Evolutionary conservation across 768 basidiomycete genomes (phyloP), one percentile per base, ranked within the genome.

Genomic region (Tubosaeta brunneosetosa): DNA sequence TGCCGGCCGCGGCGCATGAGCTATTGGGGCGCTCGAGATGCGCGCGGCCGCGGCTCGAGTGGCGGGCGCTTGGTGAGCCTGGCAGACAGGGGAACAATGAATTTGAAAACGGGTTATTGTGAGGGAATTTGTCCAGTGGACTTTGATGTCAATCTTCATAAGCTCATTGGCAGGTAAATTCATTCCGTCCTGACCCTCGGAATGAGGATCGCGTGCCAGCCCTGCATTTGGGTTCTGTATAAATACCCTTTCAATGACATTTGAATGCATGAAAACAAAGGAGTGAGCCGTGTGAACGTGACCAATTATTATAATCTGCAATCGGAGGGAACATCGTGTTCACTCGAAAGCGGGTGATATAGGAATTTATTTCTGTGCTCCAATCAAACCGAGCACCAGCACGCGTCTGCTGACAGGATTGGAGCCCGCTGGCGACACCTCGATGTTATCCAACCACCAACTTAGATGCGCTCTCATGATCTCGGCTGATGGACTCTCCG

Each of bases 401-500:
- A 87, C 66, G 17, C 85, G 81, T 44, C 77, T 74, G 22, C 75
- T 67, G 47, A 81, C 52, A 3, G 73, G 63, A 50, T 74, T 70
- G 14, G 74, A 71, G 13, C 69, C 66, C 14, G 68, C 50, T 25
- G 60, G 61, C 13, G 67, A 60, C 42, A 69, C 61, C 44, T 73
- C 71, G 10, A 78, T 73, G 26, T 71, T 73, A 31, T 80, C 73
- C 33, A 90, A 68, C 88, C 88, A 90, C 83, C 82, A 83, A 44
- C 72, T 66, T 11, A 90, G 70, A 40, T 75, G 77, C 12, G 74
- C 66, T 55, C 76, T 74, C 65, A 81, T 77, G 25, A 71, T 71
- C 43, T 75, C 73, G n/a, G 63, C 65, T 26, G 72, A 66, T 8
- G 76, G 61, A 6, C 62, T 71, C 10, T 71, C 71, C 10, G 55